Percentiles rank a stretch among this genome's conserved stretches.
Conservation (phyloP, 2,329 filamentous ascomycete genomes). For the Fusarium metavorans region DNA sequence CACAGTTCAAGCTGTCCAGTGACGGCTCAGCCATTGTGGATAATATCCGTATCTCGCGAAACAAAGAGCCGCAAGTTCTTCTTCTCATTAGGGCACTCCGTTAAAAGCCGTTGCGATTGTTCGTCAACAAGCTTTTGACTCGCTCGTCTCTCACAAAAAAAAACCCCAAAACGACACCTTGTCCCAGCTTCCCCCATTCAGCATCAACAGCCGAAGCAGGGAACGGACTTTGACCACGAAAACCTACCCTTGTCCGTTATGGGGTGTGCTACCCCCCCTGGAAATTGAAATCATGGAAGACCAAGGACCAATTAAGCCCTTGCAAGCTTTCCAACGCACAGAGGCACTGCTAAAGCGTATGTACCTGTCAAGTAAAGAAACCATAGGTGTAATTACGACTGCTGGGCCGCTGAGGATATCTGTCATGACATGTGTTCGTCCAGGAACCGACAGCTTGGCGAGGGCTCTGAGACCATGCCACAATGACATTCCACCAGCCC, state of each 20-base stretch:
- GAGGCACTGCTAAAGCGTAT: neutral
- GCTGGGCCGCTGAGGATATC: neutral
- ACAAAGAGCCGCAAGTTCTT: neutral
- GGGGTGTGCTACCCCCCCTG: neutral
- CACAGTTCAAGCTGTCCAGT: neutral
- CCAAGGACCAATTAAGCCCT: conserved; percentile 4
- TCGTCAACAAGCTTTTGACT: neutral
- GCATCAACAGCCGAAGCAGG: conserved; percentile 15
- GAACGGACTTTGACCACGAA: conserved; percentile 16
- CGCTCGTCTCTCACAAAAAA: neutral
- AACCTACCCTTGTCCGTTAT: conserved; percentile 3
- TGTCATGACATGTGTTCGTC: conserved; percentile 22
- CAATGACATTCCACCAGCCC: conserved; percentile 15
- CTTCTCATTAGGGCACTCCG: neutral
- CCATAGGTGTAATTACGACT: neutral
- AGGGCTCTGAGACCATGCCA: conserved; percentile 15
- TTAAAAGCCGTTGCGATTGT: neutral
- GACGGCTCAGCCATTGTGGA: neutral
- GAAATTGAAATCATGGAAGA: conserved; percentile 8
- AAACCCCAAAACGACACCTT: conserved; percentile 17
- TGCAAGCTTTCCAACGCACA: neutral
- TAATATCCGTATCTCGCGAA: neutral
- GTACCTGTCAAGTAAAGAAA: neutral
- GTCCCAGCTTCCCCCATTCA: neutral
- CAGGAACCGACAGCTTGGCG: conserved; percentile 28